These are phyloP conservation scores for Lentinula novae-zelandiae DNA, from an alignment of 1,284 basidiomycete species.

Conservation along the genomic window DNA sequence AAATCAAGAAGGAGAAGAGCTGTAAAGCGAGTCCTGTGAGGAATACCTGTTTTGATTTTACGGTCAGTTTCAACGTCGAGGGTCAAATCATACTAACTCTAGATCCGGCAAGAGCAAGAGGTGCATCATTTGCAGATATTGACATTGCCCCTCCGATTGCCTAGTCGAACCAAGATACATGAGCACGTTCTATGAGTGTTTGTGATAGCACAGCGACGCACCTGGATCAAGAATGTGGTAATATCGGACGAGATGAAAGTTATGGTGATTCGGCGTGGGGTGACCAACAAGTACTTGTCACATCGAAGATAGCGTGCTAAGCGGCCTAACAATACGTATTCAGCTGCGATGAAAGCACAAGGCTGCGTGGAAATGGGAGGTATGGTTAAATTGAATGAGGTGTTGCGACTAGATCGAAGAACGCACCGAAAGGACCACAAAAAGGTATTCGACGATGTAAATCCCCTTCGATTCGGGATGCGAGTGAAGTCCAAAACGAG, in stretches of 20 bases:
- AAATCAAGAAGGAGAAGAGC: slow-evolving; percentile 59
- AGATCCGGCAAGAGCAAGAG: slow-evolving; percentile 27
- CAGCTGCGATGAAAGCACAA: slow-evolving; percentile 74
- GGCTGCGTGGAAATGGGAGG: slow-evolving; percentile 33
- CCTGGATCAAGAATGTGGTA: slow-evolving; percentile 67
- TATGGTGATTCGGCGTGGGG: slow-evolving; percentile 47
- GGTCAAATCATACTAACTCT: slow-evolving; percentile 26
- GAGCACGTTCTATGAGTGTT: background rate
- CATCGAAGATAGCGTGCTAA: slow-evolving; percentile 50
- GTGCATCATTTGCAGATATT: slow-evolving; percentile 28
- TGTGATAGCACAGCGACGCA: slow-evolving; percentile 12
- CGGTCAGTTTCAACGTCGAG: background rate
- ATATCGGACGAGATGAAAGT: slow-evolving; percentile 60
- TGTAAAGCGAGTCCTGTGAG: slow-evolving; percentile 62
- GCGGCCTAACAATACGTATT: slow-evolving; percentile 67
- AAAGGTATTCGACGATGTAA: slow-evolving; percentile 59
- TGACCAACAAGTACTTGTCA: slow-evolving; percentile 51
- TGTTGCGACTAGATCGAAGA: slow-evolving; percentile 12
- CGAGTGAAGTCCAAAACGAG: slow-evolving; percentile 44
- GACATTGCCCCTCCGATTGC: slow-evolving; percentile 40
- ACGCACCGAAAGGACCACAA: slow-evolving; percentile 62
- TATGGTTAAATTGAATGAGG: background rate
- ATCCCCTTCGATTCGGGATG: slow-evolving; percentile 42
- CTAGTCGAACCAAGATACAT: slow-evolving; percentile 25
- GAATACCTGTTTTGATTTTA: slow-evolving; percentile 38